These are phyloP conservation scores for Aspergillus fructus DNA, from an alignment of 2,329 filamentous ascomycete genomes.

Conservation along the genomic window DNA sequence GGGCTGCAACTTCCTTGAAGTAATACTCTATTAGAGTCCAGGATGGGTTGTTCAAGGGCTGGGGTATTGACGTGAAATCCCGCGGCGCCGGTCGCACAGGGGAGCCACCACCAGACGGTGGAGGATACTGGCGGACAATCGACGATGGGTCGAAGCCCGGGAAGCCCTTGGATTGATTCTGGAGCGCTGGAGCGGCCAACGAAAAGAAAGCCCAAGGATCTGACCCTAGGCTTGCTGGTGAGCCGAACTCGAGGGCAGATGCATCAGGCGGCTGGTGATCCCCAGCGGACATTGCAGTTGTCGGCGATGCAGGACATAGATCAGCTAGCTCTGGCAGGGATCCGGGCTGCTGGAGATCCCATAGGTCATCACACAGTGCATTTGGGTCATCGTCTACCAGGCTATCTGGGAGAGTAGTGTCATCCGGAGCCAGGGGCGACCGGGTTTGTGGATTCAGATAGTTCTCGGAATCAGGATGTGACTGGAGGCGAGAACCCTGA, in stretches of 20 bases:
- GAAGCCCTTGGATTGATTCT: conserved; percentile 19
- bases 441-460: conserved; percentile 1
- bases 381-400: conserved; percentile 19
- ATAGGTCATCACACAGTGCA: conserved; percentile 30
- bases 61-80: conserved; percentile 37
- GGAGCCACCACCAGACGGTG: conserved; percentile 16
- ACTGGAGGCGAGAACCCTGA: conserved; percentile 1
- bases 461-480: neutral
- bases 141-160: conserved; percentile 32
- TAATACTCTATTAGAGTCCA: conserved; percentile 63
- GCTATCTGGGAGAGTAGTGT: conserved; percentile 5
- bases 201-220: conserved; percentile 28
- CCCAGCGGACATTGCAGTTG: conserved; percentile 9
- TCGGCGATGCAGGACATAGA: conserved; percentile 27
- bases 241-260: conserved; percentile 19
- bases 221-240: conserved; percentile 18
- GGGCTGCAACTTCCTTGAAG: conserved; percentile 60
- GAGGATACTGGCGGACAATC: conserved; percentile 35
- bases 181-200: conserved; percentile 21
- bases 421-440: conserved; percentile 9
- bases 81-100: conserved; percentile 16
- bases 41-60: conserved; percentile 48
- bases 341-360: conserved; percentile 29
- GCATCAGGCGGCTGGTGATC: conserved; percentile 16
- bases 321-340: conserved; percentile 35